Base-by-base conservation (phyloP, 257 asterid species). In the Knoxia roxburghii region DNA sequence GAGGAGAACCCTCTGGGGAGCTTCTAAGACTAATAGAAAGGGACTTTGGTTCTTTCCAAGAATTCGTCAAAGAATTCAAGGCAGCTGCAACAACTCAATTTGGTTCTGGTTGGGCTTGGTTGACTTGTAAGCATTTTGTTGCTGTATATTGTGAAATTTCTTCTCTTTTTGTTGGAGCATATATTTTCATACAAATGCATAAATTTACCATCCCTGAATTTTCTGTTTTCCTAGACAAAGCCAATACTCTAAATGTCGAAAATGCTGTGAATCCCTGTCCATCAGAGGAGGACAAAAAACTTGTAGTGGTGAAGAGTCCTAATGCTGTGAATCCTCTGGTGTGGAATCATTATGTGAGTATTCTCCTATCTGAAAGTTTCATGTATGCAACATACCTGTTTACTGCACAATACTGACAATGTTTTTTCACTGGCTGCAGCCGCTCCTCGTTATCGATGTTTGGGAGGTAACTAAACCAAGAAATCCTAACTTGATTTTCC, bases 71-170 rank as follows among this genome's bases (percentile, higher is more conserved):
- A 35, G 91, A 86, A 73, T 85, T 93, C 76, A 93, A 87, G 85
- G 74, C 90, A 27, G 99, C 95, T 69, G 99, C 96, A 61, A 81
- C 89, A 20, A 88, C 95, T 26, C 99, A 93, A 70, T 90, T 86
- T 69, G 99, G 97, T 64, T 93, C 96, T 43, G 99, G 99, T 70
- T 93, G 99, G 99, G 92, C 97, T 69, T 93, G 99, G 99, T 97
- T 93, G 67, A 96, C 85, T 2, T 93, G 99, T 93, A 80, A 83
- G 95, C 67, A 50, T 64, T 43, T 73, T 51, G 35, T 35, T 62
- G 45, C 57, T 9, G n/a, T 65, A 6, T 37, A 50, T 15, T 27
- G 12, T 68, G 50, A 15, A 13, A 33, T 29, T 63, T 24, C 14
- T 14, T 27, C 24, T 7, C 14, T 18, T 15, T 2, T 61, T 46